These are phyloP conservation scores for Theobroma cacao DNA, from an alignment of 345 rosid species.

Conservation along the genomic window DNA sequence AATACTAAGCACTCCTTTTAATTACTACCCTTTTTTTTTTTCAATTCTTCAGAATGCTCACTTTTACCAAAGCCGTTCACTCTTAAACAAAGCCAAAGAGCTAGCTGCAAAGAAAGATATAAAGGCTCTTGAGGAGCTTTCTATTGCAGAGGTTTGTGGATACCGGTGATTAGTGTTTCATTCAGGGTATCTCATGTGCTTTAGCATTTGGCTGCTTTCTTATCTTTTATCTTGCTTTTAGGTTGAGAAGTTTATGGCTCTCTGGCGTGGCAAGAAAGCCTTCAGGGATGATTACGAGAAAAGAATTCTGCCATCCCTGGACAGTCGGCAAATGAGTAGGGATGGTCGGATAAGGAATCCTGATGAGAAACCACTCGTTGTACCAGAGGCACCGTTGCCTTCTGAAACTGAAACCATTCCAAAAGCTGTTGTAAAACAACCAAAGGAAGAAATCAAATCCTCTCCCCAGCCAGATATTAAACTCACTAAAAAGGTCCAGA, in stretches of 20 bases:
- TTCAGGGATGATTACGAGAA: slow-evolving; percentile 89
- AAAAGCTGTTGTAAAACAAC: slow-evolving; percentile 51
- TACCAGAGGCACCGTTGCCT: slow-evolving; percentile 33
- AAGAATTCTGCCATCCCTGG: slow-evolving; percentile 60
- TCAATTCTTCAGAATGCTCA: slow-evolving; percentile 39
- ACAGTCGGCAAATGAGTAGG: slow-evolving; percentile 51
- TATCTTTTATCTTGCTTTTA: slow-evolving; percentile 25
- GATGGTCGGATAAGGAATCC: slow-evolving; percentile 71
- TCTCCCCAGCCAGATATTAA: slow-evolving; percentile 39
- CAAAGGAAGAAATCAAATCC: slow-evolving; percentile 61
- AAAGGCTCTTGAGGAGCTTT: slow-evolving; percentile 46
- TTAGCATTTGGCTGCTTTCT: slow-evolving; percentile 4
- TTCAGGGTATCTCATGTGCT: background rate
- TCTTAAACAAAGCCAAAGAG: slow-evolving; percentile 41
- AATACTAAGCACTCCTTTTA: background rate
- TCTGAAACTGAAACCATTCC: slow-evolving; percentile 34
- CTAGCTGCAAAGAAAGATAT: slow-evolving; percentile 53
- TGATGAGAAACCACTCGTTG: slow-evolving; percentile 59
- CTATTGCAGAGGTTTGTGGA: slow-evolving; percentile 39
- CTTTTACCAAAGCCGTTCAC: slow-evolving; percentile 36
- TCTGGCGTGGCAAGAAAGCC: slow-evolving; percentile 63
- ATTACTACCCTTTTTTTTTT: background rate
- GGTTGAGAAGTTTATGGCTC: slow-evolving; percentile 78
- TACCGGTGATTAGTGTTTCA: background rate
- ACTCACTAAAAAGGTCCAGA: slow-evolving; percentile 34